Evolutionary conservation across 164 flowering plant species (phyloP), one percentile per base, ranked within the genome.

Genomic region (Tinospora cordifolia): DNA sequence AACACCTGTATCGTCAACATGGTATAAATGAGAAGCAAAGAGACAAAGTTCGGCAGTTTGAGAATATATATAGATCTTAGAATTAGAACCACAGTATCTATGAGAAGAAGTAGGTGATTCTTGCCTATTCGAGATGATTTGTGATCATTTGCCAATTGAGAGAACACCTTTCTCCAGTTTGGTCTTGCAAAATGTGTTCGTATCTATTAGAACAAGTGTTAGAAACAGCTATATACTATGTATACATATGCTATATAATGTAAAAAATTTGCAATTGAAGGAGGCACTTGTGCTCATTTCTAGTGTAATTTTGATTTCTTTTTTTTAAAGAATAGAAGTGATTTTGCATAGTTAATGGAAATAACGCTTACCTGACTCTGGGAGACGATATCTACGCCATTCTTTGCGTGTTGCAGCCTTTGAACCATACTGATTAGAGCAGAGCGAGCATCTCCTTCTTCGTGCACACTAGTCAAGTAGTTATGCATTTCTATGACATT

Each of bases 381-480:
- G 2, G 98, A 91, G 71, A 91, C 96, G 62, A 94, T 84, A 72
- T 91, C 98, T 24, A 90, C 86, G 69, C 97, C 98, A 74, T 88
- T 86, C 77, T 86, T 89, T 2, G 98, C 95, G 65, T 90, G 97
- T 75, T 94, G 97, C 26, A 94, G 79, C n/a, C 87, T 83, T 77
- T 91, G 98, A 36, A 91, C 85, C 98, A 87, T 94, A 69, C 87
- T 85, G 30, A 94, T 90, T 8, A 92, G 92, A 2, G 97, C 99
- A 36, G 99, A 94, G 70, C 97, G 75, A 10, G 90, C 99, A 78
- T 92, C 99, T 36, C 99, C 97, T 89, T 90, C 97, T 81, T 88
- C 99, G 68, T 92, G 87, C 38, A 94, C 93, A 67, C 97, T 89
- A 24, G 97, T 92, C 81, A 94, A 80, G 83, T 90, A 90, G 79